A percentile compares a stretch with the other conserved stretches of the same genome.
phyloP scores from a whole-genome alignment of 2,329 filamentous ascomycete genomes.

The Aspergillus terreus region DNA sequence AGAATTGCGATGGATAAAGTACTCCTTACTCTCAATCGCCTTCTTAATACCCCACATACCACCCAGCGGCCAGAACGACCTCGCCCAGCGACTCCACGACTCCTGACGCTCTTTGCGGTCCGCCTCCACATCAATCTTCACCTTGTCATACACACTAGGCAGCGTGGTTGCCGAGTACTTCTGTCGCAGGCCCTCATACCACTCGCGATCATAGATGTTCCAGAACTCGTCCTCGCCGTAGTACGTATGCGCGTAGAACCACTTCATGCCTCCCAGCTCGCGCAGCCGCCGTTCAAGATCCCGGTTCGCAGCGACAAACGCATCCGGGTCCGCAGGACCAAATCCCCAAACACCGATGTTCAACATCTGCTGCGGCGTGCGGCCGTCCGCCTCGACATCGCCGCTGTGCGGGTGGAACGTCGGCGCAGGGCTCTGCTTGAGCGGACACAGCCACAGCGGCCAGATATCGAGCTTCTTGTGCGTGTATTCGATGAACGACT shows the following conservation, averaged over 20 bases:
- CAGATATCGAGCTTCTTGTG: slow-evolving; percentile 45
- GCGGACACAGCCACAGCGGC: slow-evolving; percentile 58
- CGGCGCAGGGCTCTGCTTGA: slow-evolving; percentile 36
- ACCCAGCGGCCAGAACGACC: slow-evolving; percentile 11
- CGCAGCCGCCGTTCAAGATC: slow-evolving; percentile 66
- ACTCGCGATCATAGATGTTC: slow-evolving; percentile 37
- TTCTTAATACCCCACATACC: slow-evolving; percentile 15
- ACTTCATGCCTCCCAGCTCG: slow-evolving; percentile 73
- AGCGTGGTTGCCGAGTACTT: slow-evolving; percentile 35
- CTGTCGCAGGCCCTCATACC: slow-evolving; percentile 35
- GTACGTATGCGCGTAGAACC: slow-evolving; percentile 83
- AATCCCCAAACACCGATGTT: slow-evolving; percentile 75
- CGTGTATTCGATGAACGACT: slow-evolving; percentile 48
- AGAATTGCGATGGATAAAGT: slow-evolving; percentile 15
- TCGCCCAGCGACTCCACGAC: slow-evolving; percentile 13
- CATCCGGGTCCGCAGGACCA: slow-evolving; percentile 50
- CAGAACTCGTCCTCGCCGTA: slow-evolving; percentile 59
- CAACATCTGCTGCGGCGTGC: slow-evolving; percentile 32
- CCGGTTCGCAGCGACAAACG: slow-evolving; percentile 66
- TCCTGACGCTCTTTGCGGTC: slow-evolving; percentile 8
- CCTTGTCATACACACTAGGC: slow-evolving; percentile 19
- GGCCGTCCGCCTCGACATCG: slow-evolving; percentile 23
- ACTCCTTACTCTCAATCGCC: slow-evolving; percentile 16
- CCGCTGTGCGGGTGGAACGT: slow-evolving; percentile 13
- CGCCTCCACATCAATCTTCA: slow-evolving; percentile 14